phyloP scores from a whole-genome alignment of 768 basidiomycete genomes.

The Mycena metata region DNA sequence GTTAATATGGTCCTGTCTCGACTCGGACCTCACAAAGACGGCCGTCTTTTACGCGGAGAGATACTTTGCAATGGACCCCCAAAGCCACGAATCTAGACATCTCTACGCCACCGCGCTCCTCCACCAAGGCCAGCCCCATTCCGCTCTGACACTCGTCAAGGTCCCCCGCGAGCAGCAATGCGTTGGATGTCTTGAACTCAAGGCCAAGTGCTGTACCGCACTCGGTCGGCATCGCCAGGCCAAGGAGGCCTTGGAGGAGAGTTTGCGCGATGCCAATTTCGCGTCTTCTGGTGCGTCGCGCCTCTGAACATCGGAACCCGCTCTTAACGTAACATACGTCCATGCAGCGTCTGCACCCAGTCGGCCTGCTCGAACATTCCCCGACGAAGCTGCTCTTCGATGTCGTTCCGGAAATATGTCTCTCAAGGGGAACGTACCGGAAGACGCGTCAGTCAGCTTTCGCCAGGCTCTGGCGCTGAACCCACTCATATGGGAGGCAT shows the following conservation, averaged over 20 bases:
- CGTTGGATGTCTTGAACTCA: conserved; percentile 83
- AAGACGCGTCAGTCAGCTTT: conserved; percentile 80
- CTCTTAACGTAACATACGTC: conserved; percentile 34
- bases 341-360: conserved; percentile 66
- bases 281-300: conserved; percentile 68
- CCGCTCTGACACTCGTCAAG: conserved; percentile 80
- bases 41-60: conserved; percentile 93
- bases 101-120: conserved; percentile 86
- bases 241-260: conserved; percentile 75
- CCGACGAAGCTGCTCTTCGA: conserved; percentile 79
- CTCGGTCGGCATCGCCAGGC: conserved; percentile 86
- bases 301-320: conserved; percentile 27
- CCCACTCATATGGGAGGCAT: conserved; percentile 93
- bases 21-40: conserved; percentile 81
- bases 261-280: conserved; percentile 66
- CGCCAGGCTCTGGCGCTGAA: conserved; percentile 77
- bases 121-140: conserved; percentile 77
- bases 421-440: conserved; percentile 81
- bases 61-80: conserved; percentile 77
- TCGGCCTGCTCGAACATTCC: conserved; percentile 69
- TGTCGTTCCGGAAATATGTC: conserved; percentile 86
- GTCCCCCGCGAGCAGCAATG: conserved; percentile 72
- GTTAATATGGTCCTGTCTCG: conserved; percentile 88
- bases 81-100: conserved; percentile 86
- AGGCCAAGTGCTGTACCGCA: conserved; percentile 78